Base-by-base conservation (phyloP, 2,329 filamentous ascomycete species). In the Aspergillus nomiae region DNA sequence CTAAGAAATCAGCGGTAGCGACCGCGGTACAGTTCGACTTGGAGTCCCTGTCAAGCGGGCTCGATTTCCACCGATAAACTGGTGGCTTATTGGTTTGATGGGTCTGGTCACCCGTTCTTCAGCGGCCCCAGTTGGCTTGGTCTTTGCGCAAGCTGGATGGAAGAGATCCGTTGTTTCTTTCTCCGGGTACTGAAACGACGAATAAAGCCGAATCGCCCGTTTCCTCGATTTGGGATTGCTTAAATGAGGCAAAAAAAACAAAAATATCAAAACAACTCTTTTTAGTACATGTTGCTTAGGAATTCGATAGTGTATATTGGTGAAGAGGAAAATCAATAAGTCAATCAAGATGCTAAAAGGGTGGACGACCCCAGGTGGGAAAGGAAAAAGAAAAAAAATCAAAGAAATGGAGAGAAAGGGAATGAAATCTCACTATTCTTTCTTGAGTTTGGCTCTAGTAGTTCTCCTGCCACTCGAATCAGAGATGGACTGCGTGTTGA, bases 11-110 rank as follows among this genome's bases (percentile, higher is more conserved):
- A 36, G 26, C 50, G 48, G 53, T 59, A 61, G 62, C 41, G 59
- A 48, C 63, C 61, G 53, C 60, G 48, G 62, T 59, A 64, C 66
- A 62, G 65, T 66, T 63, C 50, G 58, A 62, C 30, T 43, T 61
- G 50, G 48, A 59, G 58, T 50, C 50, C 59, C 58, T 62, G 64
- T 59, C 61, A 59, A 60, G 55, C 38, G 53, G 56, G 48, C 58
- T 36, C 21, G 46, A 48, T 48, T 48, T 62, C 59, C 56, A 58
- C 59, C 14, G 21, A 36, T 50, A 48, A 41, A 14, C 21, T 41
- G 59, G 19, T 56, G 51, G 38, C 26, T 66, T 63, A 65, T 60
- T 67, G 64, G 65, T 56, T 61, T 50, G 21, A 55, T 41, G 36
- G 24, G 30, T 50, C 46, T 28, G 46, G 46, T 50, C 46, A 10